Percentiles rank a stretch among this genome's conserved stretches.
phyloP scores from a whole-genome alignment of 805 yeast species.

The Candida railenensis region DNA sequence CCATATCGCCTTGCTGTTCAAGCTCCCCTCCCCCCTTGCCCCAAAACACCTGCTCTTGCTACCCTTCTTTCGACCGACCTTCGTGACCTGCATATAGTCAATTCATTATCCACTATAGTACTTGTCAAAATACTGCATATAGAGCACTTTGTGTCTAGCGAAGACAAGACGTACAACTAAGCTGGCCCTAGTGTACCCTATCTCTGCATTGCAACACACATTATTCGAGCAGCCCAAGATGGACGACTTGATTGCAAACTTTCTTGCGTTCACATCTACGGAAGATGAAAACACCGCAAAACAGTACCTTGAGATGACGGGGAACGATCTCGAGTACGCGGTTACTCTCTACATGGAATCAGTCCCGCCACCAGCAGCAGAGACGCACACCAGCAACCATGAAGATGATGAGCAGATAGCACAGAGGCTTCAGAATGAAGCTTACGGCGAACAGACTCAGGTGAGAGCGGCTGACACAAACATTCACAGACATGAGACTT shows the following conservation, averaged over 20 bases:
- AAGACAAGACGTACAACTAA: too few relatives aligned
- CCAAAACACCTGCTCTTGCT: too few relatives aligned
- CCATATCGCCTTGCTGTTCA: too few relatives aligned
- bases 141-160: too few relatives aligned
- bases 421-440: constrained; percentile 60
- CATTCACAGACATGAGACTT: constrained; percentile 73
- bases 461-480: constrained; percentile 68
- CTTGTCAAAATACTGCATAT: too few relatives aligned
- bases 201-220: too few relatives aligned
- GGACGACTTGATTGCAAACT: constrained; percentile 62
- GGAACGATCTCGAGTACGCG: constrained; percentile 77
- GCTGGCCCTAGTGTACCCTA: too few relatives aligned
- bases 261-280: constrained; percentile 80
- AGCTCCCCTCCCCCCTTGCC: too few relatives aligned
- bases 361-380: constrained; percentile 15
- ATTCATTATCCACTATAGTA: too few relatives aligned
- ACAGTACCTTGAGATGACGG: constrained; percentile 77
- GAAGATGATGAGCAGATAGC: constrained; percentile 57
- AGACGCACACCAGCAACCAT: constrained; percentile 8
- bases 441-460: constrained; percentile 39
- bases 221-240: constrained; percentile 19
- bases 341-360: constrained; percentile 77
- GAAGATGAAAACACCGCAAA: constrained; percentile 66
- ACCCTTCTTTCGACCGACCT: too few relatives aligned
- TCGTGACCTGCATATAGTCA: too few relatives aligned